These are phyloP conservation scores for Penicillium expansum DNA, from an alignment of 2,329 filamentous ascomycete species.

Conservation along the genomic window DNA sequence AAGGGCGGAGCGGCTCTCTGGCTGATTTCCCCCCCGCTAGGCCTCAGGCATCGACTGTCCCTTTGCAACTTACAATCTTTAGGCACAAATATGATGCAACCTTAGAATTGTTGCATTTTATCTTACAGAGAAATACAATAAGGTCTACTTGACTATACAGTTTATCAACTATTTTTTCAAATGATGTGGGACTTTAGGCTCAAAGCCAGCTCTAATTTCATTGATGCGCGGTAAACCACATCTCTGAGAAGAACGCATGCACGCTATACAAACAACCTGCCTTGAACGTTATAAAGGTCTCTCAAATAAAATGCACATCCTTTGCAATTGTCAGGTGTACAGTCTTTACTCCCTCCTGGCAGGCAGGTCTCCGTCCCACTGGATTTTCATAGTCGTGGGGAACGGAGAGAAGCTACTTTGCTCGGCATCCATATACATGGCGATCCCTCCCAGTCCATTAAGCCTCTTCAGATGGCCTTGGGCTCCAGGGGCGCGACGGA, in stretches of 20 bases:
- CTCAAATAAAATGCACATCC: neutral
- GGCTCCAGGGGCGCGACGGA: conserved; percentile 41
- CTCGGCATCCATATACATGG: conserved; percentile 46
- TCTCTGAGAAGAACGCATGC: neutral
- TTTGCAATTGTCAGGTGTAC: neutral
- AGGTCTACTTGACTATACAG: neutral
- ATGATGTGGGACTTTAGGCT: neutral
- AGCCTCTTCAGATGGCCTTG: conserved; percentile 44
- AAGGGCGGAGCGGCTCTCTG: conserved; percentile 14
- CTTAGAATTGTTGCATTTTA: neutral
- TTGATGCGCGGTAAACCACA: neutral
- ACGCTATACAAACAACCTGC: neutral
- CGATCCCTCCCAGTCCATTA: conserved; percentile 39
- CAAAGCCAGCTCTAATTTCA: neutral
- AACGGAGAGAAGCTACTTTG: conserved; percentile 45
- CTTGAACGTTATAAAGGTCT: neutral
- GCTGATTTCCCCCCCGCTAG: conserved; percentile 17
- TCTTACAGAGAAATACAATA: neutral
- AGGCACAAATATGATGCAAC: neutral
- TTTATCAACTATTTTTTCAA: neutral
- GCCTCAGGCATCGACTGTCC: conserved; percentile 17
- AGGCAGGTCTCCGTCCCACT: conserved; percentile 43
- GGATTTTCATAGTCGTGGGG: conserved; percentile 45
- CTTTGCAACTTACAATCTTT: neutral
- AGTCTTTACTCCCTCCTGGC: neutral